These are phyloP conservation scores for Dryadomyces sulphureus DNA, from an alignment of 2,329 filamentous ascomycete genomes.

Conservation along the genomic window DNA sequence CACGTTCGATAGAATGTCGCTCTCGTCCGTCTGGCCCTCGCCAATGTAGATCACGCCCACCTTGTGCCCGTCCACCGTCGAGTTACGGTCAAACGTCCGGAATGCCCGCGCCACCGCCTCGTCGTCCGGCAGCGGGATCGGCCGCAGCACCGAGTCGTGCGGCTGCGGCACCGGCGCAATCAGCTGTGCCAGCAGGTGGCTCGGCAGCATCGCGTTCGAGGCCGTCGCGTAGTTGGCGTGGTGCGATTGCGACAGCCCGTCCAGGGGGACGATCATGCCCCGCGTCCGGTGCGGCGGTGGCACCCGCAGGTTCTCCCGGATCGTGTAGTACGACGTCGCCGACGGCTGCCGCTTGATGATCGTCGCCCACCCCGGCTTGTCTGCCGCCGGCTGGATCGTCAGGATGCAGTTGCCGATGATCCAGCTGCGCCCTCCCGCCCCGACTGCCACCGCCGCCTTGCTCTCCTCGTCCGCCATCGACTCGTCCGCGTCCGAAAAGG, in stretches of 20 bases:
- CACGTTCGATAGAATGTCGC: slow-evolving; percentile 75
- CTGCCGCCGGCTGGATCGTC: slow-evolving; percentile 53
- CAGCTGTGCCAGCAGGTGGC: slow-evolving; percentile 57
- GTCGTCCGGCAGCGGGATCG: slow-evolving; percentile 58
- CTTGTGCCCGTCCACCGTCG: slow-evolving; percentile 89
- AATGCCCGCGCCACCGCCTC: slow-evolving; percentile 62
- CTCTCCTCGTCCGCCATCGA: slow-evolving; percentile 41
- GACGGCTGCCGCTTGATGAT: slow-evolving; percentile 59
- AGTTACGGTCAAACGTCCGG: slow-evolving; percentile 67
- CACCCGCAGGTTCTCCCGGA: slow-evolving; percentile 44
- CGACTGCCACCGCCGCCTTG: slow-evolving; percentile 12
- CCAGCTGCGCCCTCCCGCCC: slow-evolving; percentile 49
- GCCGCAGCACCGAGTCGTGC: slow-evolving; percentile 42
- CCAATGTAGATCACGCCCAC: slow-evolving; percentile 90
- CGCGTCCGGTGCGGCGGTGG: slow-evolving; percentile 38
- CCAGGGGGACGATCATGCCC: background rate
- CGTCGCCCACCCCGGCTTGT: slow-evolving; percentile 50
- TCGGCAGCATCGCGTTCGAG: slow-evolving; percentile 52
- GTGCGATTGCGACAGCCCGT: slow-evolving; percentile 7
- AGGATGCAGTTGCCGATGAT: slow-evolving; percentile 60
- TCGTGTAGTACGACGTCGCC: slow-evolving; percentile 44
- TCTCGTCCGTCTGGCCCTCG: slow-evolving; percentile 68
- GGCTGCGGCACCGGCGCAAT: slow-evolving; percentile 47
- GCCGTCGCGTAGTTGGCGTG: slow-evolving; percentile 27
- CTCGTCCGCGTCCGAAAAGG: slow-evolving; percentile 74